Evolutionary conservation across 140 eudicot genomes (phyloP).

Genomic region (Cichorium intybus): DNA sequence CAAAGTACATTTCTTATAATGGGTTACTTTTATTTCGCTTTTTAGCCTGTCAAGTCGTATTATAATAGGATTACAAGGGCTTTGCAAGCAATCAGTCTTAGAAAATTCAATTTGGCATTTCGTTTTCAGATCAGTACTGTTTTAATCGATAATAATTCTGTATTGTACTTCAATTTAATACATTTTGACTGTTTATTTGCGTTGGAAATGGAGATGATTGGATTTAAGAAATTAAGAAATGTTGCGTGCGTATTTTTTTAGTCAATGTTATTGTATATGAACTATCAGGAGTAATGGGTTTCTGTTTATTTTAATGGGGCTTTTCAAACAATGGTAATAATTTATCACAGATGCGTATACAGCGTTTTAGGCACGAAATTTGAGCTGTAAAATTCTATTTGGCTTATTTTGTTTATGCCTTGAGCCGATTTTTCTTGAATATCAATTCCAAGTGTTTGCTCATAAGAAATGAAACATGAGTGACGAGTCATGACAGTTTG

Average conservation of each 20-base stretch:
- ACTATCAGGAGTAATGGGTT: not conserved
- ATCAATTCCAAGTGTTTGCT: not conserved
- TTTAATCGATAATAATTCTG: not conserved
- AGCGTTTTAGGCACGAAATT: not conserved
- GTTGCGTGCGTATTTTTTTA: not conserved
- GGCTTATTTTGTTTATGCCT: not conserved
- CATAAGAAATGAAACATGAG: not conserved
- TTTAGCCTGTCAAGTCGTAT: not conserved
- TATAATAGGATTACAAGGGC: conserved; percentile 10
- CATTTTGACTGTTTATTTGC: not conserved
- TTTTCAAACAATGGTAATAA: not conserved
- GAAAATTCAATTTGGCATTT: not conserved
- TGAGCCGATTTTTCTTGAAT: not conserved
- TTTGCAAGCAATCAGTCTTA: conserved; percentile 10
- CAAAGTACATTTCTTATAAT: conserved; percentile 3
- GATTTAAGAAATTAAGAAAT: not conserved
- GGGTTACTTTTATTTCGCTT: conserved; percentile 16
- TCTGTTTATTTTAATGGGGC: not conserved
- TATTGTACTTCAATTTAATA: not conserved
- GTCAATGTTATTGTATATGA: not conserved
- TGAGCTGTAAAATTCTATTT: not conserved
- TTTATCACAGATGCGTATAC: not conserved
- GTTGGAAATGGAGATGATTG: not conserved
- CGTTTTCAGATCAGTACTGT: not conserved
- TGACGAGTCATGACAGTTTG: too few relatives aligned